phyloP scores from a whole-genome alignment of 176 grass and related monocot species.

The Oryza brachyantha region DNA sequence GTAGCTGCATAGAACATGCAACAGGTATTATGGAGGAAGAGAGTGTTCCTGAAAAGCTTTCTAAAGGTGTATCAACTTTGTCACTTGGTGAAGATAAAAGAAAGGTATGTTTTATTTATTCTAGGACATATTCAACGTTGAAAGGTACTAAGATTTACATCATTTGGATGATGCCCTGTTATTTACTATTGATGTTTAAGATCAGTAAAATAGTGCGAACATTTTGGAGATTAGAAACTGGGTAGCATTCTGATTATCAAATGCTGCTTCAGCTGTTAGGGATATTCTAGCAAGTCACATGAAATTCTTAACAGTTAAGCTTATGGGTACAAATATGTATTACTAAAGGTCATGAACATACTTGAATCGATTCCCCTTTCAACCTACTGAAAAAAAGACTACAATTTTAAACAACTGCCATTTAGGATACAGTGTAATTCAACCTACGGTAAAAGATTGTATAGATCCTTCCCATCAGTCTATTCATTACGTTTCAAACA shows the following conservation, averaged over 20 bases:
- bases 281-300: neutral
- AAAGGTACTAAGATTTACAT: neutral
- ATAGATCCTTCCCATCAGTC: no score
- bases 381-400: no score
- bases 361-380: neutral
- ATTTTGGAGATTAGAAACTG: neutral
- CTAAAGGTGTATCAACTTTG: constrained; percentile 79
- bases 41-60: constrained; percentile 80
- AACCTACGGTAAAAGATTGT: no score
- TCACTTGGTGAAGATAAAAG: constrained; percentile 58
- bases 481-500: neutral
- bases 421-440: no score
- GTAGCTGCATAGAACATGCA: constrained; percentile 92
- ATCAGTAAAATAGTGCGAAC: neutral
- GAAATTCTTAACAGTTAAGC: no score
- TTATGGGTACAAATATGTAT: neutral
- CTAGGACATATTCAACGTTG: neutral
- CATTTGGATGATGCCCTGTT: neutral
- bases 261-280: neutral
- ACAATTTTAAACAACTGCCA: no score
- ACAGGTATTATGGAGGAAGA: constrained; percentile 86
- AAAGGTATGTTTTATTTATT: constrained; percentile 47
- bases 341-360: neutral
- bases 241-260: neutral
- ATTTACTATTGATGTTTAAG: constrained; percentile 13